phyloP scores from a whole-genome alignment of 2,329 filamentous ascomycete genomes.

The Malbranchea cinnamomea region DNA sequence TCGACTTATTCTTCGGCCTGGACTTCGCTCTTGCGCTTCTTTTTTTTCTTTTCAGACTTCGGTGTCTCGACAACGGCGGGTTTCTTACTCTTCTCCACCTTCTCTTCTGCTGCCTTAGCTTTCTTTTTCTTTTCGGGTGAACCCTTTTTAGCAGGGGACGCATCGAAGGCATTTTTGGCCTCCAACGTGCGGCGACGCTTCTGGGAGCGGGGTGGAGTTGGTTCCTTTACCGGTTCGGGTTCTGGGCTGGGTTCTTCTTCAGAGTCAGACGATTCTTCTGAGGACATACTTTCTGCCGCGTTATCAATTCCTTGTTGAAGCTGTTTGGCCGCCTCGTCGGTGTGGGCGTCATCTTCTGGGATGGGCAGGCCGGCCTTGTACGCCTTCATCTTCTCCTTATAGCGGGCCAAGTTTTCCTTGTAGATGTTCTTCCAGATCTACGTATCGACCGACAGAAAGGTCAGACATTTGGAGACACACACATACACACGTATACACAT shows the following conservation, averaged over 20 bases:
- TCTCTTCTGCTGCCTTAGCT: slow-evolving; percentile 14
- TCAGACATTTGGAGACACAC: too few species aligned
- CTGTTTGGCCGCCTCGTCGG: slow-evolving; percentile 21
- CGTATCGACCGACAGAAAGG: slow-evolving; percentile 1
- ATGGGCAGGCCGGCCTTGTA: slow-evolving; percentile 40
- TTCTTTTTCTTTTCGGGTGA: slow-evolving; percentile 22
- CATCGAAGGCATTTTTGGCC: slow-evolving; percentile 14
- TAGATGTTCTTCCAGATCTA: slow-evolving; percentile 45
- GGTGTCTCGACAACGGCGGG: slow-evolving; percentile 17
- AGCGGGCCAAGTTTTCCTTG: slow-evolving; percentile 39
- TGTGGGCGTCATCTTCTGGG: slow-evolving; percentile 29
- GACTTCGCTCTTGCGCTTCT: slow-evolving; percentile 26
- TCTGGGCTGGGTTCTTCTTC: too few species aligned
- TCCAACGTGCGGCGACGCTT: slow-evolving; percentile 31
- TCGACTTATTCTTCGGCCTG: slow-evolving; percentile 5
- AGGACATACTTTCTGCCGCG: slow-evolving; percentile 18
- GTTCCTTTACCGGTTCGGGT: slow-evolving; percentile 26
- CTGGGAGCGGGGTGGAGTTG: slow-evolving; percentile 24
- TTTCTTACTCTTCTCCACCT: slow-evolving; percentile 20
- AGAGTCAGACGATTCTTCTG: slow-evolving; percentile 19
- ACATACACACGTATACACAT: too few species aligned
- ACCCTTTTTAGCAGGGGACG: slow-evolving; percentile 22
- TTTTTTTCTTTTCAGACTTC: slow-evolving; percentile 19
- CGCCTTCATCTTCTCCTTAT: slow-evolving; percentile 38
- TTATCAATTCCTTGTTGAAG: slow-evolving; percentile 27